These are phyloP conservation scores for Trichophyton verrucosum DNA, from an alignment of 2,329 filamentous ascomycete genomes.

Conservation along the genomic window DNA sequence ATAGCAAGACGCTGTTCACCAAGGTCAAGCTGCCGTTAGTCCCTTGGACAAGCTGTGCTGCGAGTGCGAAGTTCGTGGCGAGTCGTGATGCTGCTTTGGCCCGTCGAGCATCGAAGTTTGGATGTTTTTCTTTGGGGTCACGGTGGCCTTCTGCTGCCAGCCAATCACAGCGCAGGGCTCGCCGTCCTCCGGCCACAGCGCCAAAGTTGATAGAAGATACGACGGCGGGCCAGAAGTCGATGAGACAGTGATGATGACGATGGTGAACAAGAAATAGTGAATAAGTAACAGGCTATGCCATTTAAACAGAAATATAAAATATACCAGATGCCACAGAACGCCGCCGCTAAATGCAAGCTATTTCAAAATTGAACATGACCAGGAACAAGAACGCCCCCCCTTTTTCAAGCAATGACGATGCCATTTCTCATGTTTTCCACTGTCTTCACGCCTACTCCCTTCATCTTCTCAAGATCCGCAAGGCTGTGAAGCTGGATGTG, in stretches of 20 bases:
- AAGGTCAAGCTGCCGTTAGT: not conserved
- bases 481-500: slow-evolving; percentile 25
- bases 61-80: not conserved
- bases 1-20: not conserved
- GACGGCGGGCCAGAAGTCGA: too few species aligned
- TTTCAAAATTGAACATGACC: not conserved
- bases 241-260: not conserved
- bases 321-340: not conserved
- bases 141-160: slow-evolving; percentile 8
- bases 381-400: not conserved
- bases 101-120: not conserved
- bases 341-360: not conserved
- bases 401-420: slow-evolving; percentile 14
- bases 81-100: slow-evolving; percentile 1
- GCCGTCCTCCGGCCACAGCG: not conserved
- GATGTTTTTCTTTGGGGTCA: slow-evolving; percentile 2
- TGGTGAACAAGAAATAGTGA: not conserved
- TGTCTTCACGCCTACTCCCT: slow-evolving; percentile 34
- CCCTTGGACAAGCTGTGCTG: not conserved
- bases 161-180: not conserved
- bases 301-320: not conserved
- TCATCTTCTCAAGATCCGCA: slow-evolving; percentile 30
- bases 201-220: too few species aligned
- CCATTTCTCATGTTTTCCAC: slow-evolving; percentile 38
- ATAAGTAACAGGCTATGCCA: not conserved